These are phyloP conservation scores for Penicillium thymicola DNA, from an alignment of 2,329 filamentous ascomycete species.

Conservation along the genomic window DNA sequence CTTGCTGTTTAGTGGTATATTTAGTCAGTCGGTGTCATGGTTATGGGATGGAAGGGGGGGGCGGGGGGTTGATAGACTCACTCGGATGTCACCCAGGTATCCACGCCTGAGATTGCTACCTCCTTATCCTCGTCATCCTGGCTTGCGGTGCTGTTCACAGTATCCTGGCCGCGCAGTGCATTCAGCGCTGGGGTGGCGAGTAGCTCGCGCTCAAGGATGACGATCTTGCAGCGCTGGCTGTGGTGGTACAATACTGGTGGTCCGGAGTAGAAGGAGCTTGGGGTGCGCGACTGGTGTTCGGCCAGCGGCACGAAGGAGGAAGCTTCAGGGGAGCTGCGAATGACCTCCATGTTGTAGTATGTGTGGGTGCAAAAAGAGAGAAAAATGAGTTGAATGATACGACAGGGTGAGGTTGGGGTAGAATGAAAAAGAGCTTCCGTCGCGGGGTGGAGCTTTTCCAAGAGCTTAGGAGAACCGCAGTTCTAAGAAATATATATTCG, in stretches of 20 bases:
- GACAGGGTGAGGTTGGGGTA: background rate
- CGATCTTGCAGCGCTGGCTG: conserved; percentile 44
- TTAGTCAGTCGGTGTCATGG: background rate
- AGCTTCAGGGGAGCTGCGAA: conserved; percentile 37
- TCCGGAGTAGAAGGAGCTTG: conserved; percentile 47
- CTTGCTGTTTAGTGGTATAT: conserved; percentile 32
- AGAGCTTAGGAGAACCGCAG: background rate
- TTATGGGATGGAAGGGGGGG: no score
- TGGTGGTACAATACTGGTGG: conserved; percentile 48
- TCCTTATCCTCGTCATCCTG: conserved; percentile 28
- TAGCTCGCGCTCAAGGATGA: conserved; percentile 43
- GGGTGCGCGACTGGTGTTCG: conserved; percentile 48
- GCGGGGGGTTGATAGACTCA: conserved; percentile 23
- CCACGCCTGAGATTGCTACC: conserved; percentile 39
- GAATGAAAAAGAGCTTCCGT: conserved; percentile 12
- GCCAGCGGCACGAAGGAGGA: conserved; percentile 44
- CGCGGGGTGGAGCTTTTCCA: conserved; percentile 10
- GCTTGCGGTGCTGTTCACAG: conserved; percentile 16
- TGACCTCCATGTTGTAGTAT: conserved; percentile 41
- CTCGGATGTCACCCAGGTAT: conserved; percentile 51
- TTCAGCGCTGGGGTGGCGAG: conserved; percentile 33
- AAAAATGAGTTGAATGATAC: background rate
- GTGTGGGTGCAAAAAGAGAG: background rate
- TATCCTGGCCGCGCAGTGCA: conserved; percentile 23
- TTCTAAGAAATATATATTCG: background rate